A percentile compares a stretch with the other conserved stretches of the same genome.
Conservation (phyloP, 495 filamentous ascomycete genomes). For the Annulohypoxylon maeteangense region DNA sequence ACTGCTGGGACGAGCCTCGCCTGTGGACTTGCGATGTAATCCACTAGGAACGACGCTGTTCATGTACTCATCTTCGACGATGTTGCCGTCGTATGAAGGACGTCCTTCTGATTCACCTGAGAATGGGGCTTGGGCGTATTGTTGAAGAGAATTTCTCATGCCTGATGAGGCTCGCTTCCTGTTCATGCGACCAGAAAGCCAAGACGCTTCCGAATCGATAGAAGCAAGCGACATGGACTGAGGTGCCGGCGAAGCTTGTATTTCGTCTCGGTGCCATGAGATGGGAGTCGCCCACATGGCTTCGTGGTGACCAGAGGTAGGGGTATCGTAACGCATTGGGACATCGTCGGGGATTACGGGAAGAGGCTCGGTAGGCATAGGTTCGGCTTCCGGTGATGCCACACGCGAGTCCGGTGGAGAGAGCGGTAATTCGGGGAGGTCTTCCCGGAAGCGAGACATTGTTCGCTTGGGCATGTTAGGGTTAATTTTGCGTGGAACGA, state of each 20-base stretch:
- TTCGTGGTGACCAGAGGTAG: conserved; percentile 55
- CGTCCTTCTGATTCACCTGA: conserved; percentile 54
- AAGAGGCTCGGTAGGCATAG: conserved; percentile 48
- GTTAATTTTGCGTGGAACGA: conserved; percentile 52
- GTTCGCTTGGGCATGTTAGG: conserved; percentile 71
- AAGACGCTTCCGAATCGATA: conserved; percentile 90
- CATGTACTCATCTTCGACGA: conserved; percentile 73
- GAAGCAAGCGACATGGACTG: conserved; percentile 77
- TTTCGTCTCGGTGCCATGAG: conserved; percentile 56
- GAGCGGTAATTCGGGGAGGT: conserved; percentile 83
- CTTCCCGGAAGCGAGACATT: conserved; percentile 92
- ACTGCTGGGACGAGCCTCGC: conserved; percentile 59
- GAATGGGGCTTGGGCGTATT: conserved; percentile 45
- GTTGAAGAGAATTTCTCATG: conserved; percentile 47
- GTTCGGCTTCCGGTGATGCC: conserved; percentile 74
- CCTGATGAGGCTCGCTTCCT: conserved; percentile 57
- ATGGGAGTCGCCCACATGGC: conserved; percentile 57
- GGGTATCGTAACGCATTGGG: conserved; percentile 58
- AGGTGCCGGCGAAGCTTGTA: conserved; percentile 56
- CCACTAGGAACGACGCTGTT: conserved; percentile 62
- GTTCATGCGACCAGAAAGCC: conserved; percentile 76
- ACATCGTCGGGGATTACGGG: conserved; percentile 46
- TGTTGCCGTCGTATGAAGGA: conserved; percentile 64
- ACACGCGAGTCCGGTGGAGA: conserved; percentile 84
- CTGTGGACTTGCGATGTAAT: conserved; percentile 56